Evolutionary conservation across 2,329 filamentous ascomycete genomes (phyloP), one percentile per base, ranked within the genome.

Genomic region (Claviceps quebecensis): DNA sequence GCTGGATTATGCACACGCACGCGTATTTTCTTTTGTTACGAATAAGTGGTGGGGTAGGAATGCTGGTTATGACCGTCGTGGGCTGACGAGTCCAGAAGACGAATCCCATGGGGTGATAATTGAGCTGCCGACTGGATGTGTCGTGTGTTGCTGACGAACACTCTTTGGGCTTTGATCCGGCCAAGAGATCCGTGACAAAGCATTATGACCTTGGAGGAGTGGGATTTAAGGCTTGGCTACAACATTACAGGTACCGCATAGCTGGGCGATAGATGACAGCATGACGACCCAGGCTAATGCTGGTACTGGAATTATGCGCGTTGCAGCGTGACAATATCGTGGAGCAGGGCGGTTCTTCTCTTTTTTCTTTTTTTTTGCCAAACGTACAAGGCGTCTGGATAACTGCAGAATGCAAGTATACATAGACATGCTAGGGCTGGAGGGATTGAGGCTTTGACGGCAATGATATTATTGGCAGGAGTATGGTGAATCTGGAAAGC

Each of bases 1-100:
- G 55, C 57, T 57, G 55, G 53, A 59, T 60, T 53, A 58, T 48
- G 48, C 56, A 54, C 55, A 53, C 53, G 55, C 54, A 54, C 56
- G 56, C 55, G 57, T 47, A 49, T 54, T 26, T 44, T 40, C 39
- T 19, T 40, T 19, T n/a, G 29, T 45, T 34, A 34, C n/a, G 44
- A 45, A 45, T 19, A 34, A n/a, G 16, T 36, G 22, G 26, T 26
- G 19, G 37, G 14, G 4, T 14, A 8, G 4, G 3, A 19, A 23
- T n/a, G 19, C 22, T 38, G 22, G 8, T 2, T 4, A 16, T 26
- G 37, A 38, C 38, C 13, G 43, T 29, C 14, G 39, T 43, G 36
- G 43, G 17, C 37, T 29, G 36, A 29, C 29, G 9, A 22, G 47
- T 11, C 38, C 11, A 29, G 38, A 14, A 41, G 14, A 36, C 9